phyloP scores from a whole-genome alignment of 2,329 filamentous ascomycete genomes.

The Penicillium sp. region DNA sequence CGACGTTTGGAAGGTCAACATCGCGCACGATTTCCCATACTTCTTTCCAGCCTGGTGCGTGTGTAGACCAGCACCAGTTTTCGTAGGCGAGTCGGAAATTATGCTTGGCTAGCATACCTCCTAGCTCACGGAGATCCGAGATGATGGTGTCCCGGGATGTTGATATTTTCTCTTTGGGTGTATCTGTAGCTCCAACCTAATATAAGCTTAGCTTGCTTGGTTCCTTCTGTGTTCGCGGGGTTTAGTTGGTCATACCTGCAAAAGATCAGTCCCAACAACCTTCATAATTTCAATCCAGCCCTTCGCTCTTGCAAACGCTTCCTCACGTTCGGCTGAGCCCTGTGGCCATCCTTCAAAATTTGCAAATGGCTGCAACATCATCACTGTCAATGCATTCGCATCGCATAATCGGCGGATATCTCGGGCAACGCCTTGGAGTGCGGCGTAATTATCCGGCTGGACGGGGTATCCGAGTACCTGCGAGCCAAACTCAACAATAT shows the following conservation, averaged over 20 bases:
- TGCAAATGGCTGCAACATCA: slow-evolving; percentile 74
- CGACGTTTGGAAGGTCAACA: slow-evolving; percentile 66
- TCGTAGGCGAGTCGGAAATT: slow-evolving; percentile 70
- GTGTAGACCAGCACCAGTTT: slow-evolving; percentile 80
- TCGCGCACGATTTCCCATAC: slow-evolving; percentile 68
- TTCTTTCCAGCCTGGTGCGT: slow-evolving; percentile 66
- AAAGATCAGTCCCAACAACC: slow-evolving; percentile 66
- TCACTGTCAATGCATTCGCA: slow-evolving; percentile 57
- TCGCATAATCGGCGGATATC: slow-evolving; percentile 58
- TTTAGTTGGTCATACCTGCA: slow-evolving; percentile 56
- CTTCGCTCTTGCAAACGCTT: slow-evolving; percentile 62
- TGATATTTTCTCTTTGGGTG: slow-evolving; percentile 55
- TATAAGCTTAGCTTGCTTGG: not conserved
- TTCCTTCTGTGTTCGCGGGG: not conserved
- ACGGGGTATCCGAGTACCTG: slow-evolving; percentile 54
- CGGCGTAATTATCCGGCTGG: slow-evolving; percentile 58
- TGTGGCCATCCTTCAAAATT: slow-evolving; percentile 75
- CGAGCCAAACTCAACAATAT: slow-evolving; percentile 65
- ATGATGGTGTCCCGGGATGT: slow-evolving; percentile 55
- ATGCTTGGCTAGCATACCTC: slow-evolving; percentile 59
- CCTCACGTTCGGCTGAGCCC: slow-evolving; percentile 57
- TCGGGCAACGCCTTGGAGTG: slow-evolving; percentile 55
- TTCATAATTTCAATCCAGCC: slow-evolving; percentile 74
- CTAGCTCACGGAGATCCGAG: slow-evolving; percentile 62
- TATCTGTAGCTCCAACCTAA: slow-evolving; percentile 64